phyloP scores from a whole-genome alignment of 495 filamentous ascomycete species.

The Xylaria sp. region DNA sequence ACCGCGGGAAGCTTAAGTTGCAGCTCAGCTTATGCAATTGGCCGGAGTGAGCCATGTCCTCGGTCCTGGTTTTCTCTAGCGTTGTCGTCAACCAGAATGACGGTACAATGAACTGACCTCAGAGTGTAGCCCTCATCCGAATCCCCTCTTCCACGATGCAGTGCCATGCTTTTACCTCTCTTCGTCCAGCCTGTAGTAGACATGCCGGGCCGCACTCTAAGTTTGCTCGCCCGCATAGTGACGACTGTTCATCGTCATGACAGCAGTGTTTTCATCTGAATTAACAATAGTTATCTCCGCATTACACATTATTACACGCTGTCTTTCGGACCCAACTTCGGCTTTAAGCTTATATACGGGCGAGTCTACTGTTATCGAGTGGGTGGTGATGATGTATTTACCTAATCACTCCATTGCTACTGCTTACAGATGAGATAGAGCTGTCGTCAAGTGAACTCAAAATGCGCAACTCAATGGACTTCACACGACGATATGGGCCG shows the following conservation, averaged over 20 bases:
- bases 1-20: slow-evolving; percentile 13
- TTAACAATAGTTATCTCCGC: slow-evolving; percentile 5
- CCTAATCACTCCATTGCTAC: background rate
- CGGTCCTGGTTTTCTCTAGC: slow-evolving; percentile 14
- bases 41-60: slow-evolving; percentile 21
- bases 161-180: background rate
- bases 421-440: slow-evolving; percentile 18
- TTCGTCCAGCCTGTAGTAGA: background rate
- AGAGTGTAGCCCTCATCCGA: background rate
- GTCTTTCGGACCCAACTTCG: background rate
- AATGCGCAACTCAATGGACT: background rate
- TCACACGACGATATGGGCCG: background rate
- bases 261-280: background rate
- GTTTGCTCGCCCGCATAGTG: background rate
- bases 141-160: slow-evolving; percentile 1
- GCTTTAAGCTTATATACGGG: background rate
- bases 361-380: background rate
- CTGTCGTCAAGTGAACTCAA: slow-evolving; percentile 28
- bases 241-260: slow-evolving; percentile 11
- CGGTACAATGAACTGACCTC: slow-evolving; percentile 18
- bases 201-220: background rate
- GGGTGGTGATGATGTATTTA: slow-evolving; percentile 26
- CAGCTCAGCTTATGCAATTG: background rate
- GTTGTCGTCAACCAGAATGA: slow-evolving; percentile 8
- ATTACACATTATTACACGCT: background rate